These are phyloP conservation scores for Mayamaea pseudoterrestris DNA, from an alignment of 108 stramenopile genomes.

Conservation along the genomic window DNA sequence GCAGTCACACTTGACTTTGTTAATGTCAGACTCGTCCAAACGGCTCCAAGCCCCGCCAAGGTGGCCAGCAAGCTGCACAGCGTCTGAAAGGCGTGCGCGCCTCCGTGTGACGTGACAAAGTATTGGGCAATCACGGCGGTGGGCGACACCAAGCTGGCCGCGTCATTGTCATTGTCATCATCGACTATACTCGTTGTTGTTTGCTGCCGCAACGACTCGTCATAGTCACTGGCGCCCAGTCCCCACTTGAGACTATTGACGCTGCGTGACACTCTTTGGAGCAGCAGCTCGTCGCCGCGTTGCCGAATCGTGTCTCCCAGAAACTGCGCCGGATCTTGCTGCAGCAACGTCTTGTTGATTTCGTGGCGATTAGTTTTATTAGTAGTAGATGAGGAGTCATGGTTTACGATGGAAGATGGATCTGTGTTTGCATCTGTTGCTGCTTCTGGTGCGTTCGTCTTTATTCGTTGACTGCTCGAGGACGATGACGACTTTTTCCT, in stretches of 20 bases:
- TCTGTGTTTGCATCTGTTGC: neutral
- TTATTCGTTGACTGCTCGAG: neutral
- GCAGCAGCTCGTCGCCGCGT: constrained; percentile 28
- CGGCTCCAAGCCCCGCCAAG: constrained; percentile 23
- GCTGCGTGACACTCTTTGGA: constrained; percentile 19
- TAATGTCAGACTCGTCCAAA: constrained; percentile 18
- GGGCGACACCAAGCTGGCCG: constrained; percentile 36
- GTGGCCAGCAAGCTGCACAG: constrained; percentile 42
- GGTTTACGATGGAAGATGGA: neutral
- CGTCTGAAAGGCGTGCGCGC: constrained; percentile 62
- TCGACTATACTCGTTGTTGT: constrained; percentile 1
- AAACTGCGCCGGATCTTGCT: constrained; percentile 37
- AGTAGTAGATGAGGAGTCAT: constrained; percentile 6
- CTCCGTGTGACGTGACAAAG: constrained; percentile 72
- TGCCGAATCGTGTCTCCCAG: constrained; percentile 61
- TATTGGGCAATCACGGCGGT: constrained; percentile 61
- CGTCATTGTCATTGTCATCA: constrained; percentile 16
- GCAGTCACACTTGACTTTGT: constrained; percentile 3
- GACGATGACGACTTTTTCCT: no score
- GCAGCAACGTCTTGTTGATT: constrained; percentile 41
- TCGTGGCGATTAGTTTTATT: constrained; percentile 7
- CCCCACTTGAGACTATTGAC: constrained; percentile 29
- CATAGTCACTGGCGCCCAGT: constrained; percentile 35
- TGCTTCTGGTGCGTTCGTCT: neutral
- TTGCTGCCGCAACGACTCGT: constrained; percentile 1